Base-by-base conservation (phyloP, 352 stramenopile genomes). In the Phytophthora kernoviae region DNA sequence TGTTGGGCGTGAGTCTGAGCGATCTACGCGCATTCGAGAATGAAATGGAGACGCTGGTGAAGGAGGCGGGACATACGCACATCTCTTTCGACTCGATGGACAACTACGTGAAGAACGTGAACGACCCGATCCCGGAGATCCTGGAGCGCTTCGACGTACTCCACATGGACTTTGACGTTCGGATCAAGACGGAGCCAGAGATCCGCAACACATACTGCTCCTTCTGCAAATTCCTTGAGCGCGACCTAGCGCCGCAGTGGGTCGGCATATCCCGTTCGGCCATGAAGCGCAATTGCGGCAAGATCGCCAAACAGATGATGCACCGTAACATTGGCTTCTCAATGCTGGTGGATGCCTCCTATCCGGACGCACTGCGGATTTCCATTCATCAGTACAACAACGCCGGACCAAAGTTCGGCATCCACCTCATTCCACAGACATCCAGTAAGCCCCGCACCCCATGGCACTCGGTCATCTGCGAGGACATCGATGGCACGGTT, bases 301-400 rank as follows among this genome's bases (percentile, higher is more conserved):
- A 65, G 24, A 37, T 60, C 20, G 58, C 58, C 21, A 44, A 44
- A 3, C 53, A 65, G 14, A 65, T 65, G 58, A 50, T 60, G 58
- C 42, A 55, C 32, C 49, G 49, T 48, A 65, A 65, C 49, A 48
- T 65, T 30, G 58, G 49, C 24, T 65, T 65, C 36, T 65, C 58
- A 18, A 40, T 40, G 5, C 58, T 65, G 14, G 58, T 65, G 41
- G 58, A 44, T 11, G 42, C 54, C 24, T 44, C 53, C 34, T 65
- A 65, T 26, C 22, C 49, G 8, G 33, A 65, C 20, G 58, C 58
- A 7, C 24, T 65, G 22, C 58, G 58, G 10, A 45, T 65, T 8
- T 65, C 58, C 17, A 65, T 65, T 10, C 58, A 65, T 48, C 48
- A 39, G 24, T 65, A 65, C 49, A 45, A 60, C 49, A 65, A 65